Conservation (phyloP, 2,329 filamentous ascomycete genomes). For the Cadophora malorum region DNA sequence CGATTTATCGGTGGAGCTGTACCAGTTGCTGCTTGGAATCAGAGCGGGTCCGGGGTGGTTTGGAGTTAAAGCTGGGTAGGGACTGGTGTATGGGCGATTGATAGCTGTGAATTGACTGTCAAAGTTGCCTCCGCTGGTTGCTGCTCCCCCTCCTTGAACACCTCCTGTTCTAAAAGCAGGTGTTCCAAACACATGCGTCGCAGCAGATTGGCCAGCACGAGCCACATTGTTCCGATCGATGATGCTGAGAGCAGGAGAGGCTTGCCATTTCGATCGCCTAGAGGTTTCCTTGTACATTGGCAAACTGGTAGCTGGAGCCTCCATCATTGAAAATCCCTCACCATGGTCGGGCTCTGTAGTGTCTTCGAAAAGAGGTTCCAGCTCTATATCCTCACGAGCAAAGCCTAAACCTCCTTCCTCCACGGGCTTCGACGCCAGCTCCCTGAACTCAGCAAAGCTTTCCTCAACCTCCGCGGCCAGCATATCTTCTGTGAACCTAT, state of each 20-base stretch:
- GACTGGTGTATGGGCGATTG: conserved; percentile 6
- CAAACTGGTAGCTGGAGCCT: conserved; percentile 4
- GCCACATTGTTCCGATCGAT: neutral
- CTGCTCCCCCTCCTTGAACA: neutral
- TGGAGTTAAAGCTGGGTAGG: neutral
- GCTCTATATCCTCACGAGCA: neutral
- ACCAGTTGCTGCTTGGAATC: conserved; percentile 1
- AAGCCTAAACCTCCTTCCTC: conserved; percentile 4
- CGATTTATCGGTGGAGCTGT: neutral
- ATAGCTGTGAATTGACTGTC: neutral
- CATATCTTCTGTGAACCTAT: neutral
- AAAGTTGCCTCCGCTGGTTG: neutral
- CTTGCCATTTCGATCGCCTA: neutral
- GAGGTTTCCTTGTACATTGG: neutral
- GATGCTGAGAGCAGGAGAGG: neutral
- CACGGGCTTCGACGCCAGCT: neutral
- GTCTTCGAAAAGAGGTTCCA: conserved; percentile 5
- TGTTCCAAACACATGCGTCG: neutral
- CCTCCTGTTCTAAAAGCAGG: neutral
- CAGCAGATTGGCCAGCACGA: neutral
- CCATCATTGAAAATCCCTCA: neutral
- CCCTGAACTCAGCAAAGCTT: neutral
- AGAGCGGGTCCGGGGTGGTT: neutral
- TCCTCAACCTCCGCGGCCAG: neutral
- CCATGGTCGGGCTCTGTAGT: neutral